Conservation (phyloP, 768 basidiomycete species). For the Mycena leptocephala region DNA sequence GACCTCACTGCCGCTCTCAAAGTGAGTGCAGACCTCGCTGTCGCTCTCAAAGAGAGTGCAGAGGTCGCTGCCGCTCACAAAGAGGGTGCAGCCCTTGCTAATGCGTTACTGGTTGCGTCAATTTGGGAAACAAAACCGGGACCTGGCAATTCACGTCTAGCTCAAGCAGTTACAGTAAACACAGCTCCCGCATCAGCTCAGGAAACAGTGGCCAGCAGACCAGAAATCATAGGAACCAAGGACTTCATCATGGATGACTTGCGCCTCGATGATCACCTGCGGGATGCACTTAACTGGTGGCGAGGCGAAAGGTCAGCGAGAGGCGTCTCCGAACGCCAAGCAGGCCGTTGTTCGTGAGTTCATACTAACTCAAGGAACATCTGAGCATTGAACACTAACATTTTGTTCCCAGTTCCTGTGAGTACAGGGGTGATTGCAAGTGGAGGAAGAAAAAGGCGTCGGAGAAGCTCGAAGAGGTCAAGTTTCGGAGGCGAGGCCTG, state of each 20-base stretch:
- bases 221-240: conserved; percentile 76
- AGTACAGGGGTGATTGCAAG: conserved; percentile 84
- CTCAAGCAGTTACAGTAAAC: not conserved
- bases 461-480: conserved; percentile 61
- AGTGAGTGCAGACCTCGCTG: too few species aligned
- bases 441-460: conserved; percentile 77
- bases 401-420: conserved; percentile 70
- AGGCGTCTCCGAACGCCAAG: conserved; percentile 78
- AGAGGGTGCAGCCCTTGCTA: not conserved
- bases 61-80: not conserved
- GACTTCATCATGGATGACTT: conserved; percentile 69
- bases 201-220: not conserved
- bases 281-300: conserved; percentile 82
- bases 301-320: conserved; percentile 73
- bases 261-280: conserved; percentile 69
- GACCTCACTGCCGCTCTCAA: too few species aligned
- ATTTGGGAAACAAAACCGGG: not conserved
- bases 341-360: conserved; percentile 79
- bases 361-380: not conserved
- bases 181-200: not conserved
- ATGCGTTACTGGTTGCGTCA: not conserved
- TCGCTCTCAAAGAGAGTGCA: not conserved
- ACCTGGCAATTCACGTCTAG: not conserved
- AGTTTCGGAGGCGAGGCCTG: not conserved
- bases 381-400: not conserved